Evolutionary conservation across 192 early-diverging fungal species (phyloP), one percentile per base, ranked within the genome.

Genomic region (Obelidium mucronatum): DNA sequence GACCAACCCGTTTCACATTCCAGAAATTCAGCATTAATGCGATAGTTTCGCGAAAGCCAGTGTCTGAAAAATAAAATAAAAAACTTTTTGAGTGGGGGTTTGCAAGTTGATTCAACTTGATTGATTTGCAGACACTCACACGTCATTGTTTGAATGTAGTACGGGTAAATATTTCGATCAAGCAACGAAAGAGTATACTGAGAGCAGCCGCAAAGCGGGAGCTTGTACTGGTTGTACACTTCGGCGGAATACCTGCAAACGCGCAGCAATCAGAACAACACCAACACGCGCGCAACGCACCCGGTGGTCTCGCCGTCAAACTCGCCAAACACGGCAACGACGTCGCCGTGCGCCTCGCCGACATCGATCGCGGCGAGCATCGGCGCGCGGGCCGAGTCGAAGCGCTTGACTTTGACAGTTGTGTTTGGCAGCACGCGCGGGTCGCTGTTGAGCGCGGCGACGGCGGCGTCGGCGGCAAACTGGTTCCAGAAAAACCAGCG

Each of bases 391-490:
- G 33, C 44, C 44, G 19, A 48, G 0, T 65, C 0, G 63, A 65
- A 65, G 3, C 63, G 63, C 63, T 65, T 65, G 35, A 65, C 39
- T 65, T 65, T 33, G 35, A 65, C 39, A 19, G 63, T 65, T n/a
- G 63, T 65, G 39, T 65, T 65, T n/a, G 63, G 63, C 15, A 65
- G 63, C 6, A 65, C 22, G 22, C 1, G 19, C 39, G 63, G 63
- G 26, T 65, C 35, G 8, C 26, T 8, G 63, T 65, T 65, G 8
- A 65, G 31, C 34, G 19, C 28, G 15, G 31, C 37, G 37, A 65
- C 39, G 26, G 63, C 63, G 15, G 35, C 3, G 15, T 15, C 39
- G 15, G 63, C 37, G 39, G 31, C 63, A 39, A 39, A 35, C 26
- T 65, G 63, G 26, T 65, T 65, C 3, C 3, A 65, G 37, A n/a